Base-by-base conservation (phyloP, 2,329 filamentous ascomycete species). In the Fusarium bulbicola region DNA sequence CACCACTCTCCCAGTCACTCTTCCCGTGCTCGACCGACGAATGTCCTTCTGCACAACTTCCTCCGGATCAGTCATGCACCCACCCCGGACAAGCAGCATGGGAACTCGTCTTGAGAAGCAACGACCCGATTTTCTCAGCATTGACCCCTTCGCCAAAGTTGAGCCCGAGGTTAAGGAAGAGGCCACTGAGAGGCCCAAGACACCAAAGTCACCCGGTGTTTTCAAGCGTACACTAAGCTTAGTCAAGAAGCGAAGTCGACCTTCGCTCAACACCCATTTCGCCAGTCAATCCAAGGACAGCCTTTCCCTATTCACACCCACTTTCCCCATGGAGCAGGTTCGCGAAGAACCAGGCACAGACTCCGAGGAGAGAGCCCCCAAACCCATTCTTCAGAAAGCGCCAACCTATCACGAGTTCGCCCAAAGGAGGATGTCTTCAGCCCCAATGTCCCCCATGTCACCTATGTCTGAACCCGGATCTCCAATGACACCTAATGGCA, bases 151-250 rank as follows among this genome's bases (percentile, higher is more conserved):
- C 28, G 78, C 78, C 54, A 84, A 81, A 76, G 77, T 78, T 57
- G 68, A 80, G 36, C 73, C 64, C 46, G 75, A 78, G 53, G 72
- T 75, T n/a, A 74, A 69, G 14, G 77, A 80, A 16, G 76, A 83
- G 37, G 75, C 76, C 5, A 78, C 77, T 14, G 66, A 80, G 56
- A 78, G 75, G 14, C 77, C 79, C 11, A 82, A 82, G 67, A 78
- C 82, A 18, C 83, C 85, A 15, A 82, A 83, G 70, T 78, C 83
- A 7, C 84, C 85, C 3, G 81, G 81, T 37, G 81, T 89, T 62
- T 84, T 90, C 69, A 87, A 85, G 76, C 85, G 86, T 74, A 88
- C 87, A 7, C 80, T 90, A 47, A 89, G 84, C 74, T 81, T 90
- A 36, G 85, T 86, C 54, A 84, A 85, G 76, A 89, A 88, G 84